A percentile compares a stretch with the other conserved stretches of the same genome.
Evolutionary conservation across 257 asterid genomes (phyloP).

Genomic region (Coffea canephora): DNA sequence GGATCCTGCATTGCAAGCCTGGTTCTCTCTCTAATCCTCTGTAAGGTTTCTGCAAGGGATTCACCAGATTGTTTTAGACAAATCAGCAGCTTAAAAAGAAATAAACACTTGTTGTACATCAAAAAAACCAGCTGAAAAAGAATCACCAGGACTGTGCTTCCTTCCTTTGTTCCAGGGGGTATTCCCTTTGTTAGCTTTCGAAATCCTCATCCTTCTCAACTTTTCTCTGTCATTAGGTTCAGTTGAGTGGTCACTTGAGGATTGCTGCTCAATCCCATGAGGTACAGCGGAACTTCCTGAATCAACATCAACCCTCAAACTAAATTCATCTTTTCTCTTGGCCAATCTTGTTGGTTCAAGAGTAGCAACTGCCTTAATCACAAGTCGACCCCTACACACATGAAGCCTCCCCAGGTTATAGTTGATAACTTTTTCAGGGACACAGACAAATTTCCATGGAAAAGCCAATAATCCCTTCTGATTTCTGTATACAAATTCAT

Average conservation of each 20-base stretch:
- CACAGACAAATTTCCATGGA: slow-evolving; percentile 36
- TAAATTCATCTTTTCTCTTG: slow-evolving; percentile 30
- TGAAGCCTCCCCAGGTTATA: slow-evolving; percentile 33
- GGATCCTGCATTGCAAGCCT: slow-evolving; percentile 97
- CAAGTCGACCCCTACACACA: slow-evolving; percentile 45
- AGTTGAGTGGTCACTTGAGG: slow-evolving; percentile 44
- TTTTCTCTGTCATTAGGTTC: slow-evolving; percentile 63
- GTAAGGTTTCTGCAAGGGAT: slow-evolving; percentile 68
- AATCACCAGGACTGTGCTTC: slow-evolving; percentile 86
- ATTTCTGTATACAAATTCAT: slow-evolving; percentile 36
- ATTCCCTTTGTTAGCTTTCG: slow-evolving; percentile 91
- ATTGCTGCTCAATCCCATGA: slow-evolving; percentile 27
- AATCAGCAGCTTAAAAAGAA: slow-evolving; percentile 10
- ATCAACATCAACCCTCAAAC: slow-evolving; percentile 42
- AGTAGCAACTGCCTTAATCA: slow-evolving; percentile 65
- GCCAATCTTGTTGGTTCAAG: slow-evolving; percentile 46
- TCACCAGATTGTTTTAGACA: not conserved
- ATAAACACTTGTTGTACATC: not conserved
- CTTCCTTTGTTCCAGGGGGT: slow-evolving; percentile 95
- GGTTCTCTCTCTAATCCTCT: slow-evolving; percentile 78
- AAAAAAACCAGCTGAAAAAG: not conserved
- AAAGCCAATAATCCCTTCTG: slow-evolving; percentile 39
- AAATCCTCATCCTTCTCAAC: slow-evolving; percentile 90
- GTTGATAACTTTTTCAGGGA: slow-evolving; percentile 30
- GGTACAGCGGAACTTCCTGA: slow-evolving; percentile 31